Evolutionary conservation across 2,329 filamentous ascomycete species (phyloP).

Genomic region (Nemania bipapillata): DNA sequence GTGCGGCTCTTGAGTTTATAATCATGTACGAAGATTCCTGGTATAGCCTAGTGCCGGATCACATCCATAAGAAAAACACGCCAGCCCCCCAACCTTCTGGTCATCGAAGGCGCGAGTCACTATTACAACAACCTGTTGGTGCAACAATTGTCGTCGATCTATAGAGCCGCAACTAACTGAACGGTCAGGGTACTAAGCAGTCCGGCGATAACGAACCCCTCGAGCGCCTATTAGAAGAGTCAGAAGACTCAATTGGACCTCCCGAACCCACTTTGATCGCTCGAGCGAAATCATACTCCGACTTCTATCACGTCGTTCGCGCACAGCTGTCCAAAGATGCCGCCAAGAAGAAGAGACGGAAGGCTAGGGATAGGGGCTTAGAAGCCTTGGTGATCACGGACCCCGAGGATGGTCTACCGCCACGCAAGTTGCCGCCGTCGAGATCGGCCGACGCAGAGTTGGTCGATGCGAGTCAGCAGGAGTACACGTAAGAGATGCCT

Average conservation of each 20-base stretch:
- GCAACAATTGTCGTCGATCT: background rate
- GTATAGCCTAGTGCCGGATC: slow-evolving; percentile 79
- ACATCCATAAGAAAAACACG: slow-evolving; percentile 62
- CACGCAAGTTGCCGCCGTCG: slow-evolving; percentile 50
- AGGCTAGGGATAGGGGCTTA: slow-evolving; percentile 58
- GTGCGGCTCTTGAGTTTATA: background rate
- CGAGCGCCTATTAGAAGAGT: slow-evolving; percentile 67
- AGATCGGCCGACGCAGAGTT: slow-evolving; percentile 75
- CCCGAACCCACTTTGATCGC: slow-evolving; percentile 73
- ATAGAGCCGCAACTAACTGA: slow-evolving; percentile 36
- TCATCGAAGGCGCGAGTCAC: slow-evolving; percentile 74
- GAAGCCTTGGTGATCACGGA: slow-evolving; percentile 62
- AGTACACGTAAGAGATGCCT: slow-evolving; percentile 75
- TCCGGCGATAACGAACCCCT: slow-evolving; percentile 66
- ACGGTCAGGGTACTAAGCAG: slow-evolving; percentile 63
- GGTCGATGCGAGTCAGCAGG: slow-evolving; percentile 82
- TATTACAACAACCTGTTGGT: slow-evolving; percentile 69
- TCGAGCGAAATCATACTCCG: slow-evolving; percentile 80
- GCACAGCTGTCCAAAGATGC: slow-evolving; percentile 66
- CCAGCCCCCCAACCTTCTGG: slow-evolving; percentile 59
- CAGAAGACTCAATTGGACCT: slow-evolving; percentile 66
- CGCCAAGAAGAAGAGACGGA: slow-evolving; percentile 56
- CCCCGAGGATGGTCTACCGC: slow-evolving; percentile 40
- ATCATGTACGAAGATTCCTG: slow-evolving; percentile 85
- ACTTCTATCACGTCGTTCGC: slow-evolving; percentile 74